Percentiles rank a stretch among this genome's conserved stretches.
phyloP scores from a whole-genome alignment of 2,329 filamentous ascomycete genomes.

The Xylariomycetidae sp. region DNA sequence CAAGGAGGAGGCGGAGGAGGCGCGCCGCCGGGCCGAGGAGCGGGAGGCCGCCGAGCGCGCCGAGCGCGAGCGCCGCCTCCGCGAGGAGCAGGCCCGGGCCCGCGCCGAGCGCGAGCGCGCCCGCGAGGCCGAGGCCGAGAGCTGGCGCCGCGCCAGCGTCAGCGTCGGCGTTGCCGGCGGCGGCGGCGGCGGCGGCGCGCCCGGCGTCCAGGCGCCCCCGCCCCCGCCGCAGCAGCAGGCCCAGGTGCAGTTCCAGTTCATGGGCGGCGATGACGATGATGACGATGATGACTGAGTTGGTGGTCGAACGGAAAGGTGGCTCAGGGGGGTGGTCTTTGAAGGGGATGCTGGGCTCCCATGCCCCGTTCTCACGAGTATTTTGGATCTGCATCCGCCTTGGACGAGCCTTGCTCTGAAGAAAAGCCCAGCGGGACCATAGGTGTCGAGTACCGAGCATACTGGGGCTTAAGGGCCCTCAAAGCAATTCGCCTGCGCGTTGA shows the following conservation, averaged over 20 bases:
- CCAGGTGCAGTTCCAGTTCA: conserved; percentile 52
- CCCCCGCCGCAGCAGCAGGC: conserved; percentile 15
- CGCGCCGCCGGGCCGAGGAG: conserved; percentile 41
- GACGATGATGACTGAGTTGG: conserved; percentile 32
- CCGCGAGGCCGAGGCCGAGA: conserved; percentile 32
- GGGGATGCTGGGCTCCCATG: no score
- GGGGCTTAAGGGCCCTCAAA: no score
- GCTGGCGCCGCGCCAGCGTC: conserved; percentile 17
- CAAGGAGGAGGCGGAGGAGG: conserved; percentile 42
- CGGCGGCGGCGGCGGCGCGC: conserved; percentile 3
- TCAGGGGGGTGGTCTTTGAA: no score
- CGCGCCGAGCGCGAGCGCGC: conserved; percentile 15
- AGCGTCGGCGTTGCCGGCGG: conserved; percentile 4
- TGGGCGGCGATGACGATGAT: conserved; percentile 46
- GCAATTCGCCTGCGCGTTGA: no score
- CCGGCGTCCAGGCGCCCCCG: conserved; percentile 1
- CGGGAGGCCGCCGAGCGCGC: conserved; percentile 39
- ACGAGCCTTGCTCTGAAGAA: no score
- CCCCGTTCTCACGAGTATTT: no score
- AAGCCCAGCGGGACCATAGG: no score
- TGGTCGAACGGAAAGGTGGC: no score
- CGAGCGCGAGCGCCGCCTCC: conserved; percentile 38
- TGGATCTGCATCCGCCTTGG: no score
- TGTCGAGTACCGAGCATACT: no score
- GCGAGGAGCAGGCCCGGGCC: conserved; percentile 29